phyloP scores from a whole-genome alignment of 345 rosid genomes.

The Eucalyptus lansdowneana region DNA sequence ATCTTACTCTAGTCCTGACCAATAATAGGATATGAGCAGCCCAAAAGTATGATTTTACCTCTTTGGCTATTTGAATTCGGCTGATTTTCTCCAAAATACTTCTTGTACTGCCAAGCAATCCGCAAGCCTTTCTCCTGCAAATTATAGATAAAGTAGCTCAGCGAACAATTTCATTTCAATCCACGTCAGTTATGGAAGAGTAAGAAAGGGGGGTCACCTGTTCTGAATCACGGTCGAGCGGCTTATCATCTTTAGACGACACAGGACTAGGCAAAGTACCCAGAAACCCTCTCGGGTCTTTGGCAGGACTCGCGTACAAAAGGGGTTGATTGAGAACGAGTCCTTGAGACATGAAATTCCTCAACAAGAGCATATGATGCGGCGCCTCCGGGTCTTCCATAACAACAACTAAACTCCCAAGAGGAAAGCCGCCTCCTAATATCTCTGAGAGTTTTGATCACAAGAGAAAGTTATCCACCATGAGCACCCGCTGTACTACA shows the following conservation, averaged over 20 bases:
- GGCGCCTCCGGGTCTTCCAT: conserved; percentile 99
- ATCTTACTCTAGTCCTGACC: not conserved
- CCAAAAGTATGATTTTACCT: conserved; percentile 6
- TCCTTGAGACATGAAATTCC: conserved; percentile 97
- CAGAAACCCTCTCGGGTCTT: conserved; percentile 70
- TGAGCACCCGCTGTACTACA: not conserved
- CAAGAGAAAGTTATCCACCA: not conserved
- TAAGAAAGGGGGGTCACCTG: conserved; percentile 22
- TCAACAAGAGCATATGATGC: conserved; percentile 87
- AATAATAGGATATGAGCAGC: not conserved
- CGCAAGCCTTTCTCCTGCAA: conserved; percentile 64
- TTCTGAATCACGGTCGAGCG: conserved; percentile 19
- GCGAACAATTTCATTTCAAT: not conserved
- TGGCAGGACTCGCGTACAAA: conserved; percentile 73
- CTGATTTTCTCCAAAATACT: conserved; percentile 69
- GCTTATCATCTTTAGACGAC: conserved; percentile 48
- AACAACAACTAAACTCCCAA: conserved; percentile 84
- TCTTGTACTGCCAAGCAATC: conserved; percentile 90
- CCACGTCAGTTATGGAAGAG: not conserved
- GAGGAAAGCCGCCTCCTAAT: conserved; percentile 73
- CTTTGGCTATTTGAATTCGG: conserved; percentile 10
- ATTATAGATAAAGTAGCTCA: not conserved
- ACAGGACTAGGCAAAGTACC: conserved; percentile 83
- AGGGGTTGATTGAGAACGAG: conserved; percentile 77
- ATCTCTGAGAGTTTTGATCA: conserved; percentile 27